These are phyloP conservation scores for Fusarium burgessii DNA, from an alignment of 2,329 filamentous ascomycete species.

Conservation along the genomic window DNA sequence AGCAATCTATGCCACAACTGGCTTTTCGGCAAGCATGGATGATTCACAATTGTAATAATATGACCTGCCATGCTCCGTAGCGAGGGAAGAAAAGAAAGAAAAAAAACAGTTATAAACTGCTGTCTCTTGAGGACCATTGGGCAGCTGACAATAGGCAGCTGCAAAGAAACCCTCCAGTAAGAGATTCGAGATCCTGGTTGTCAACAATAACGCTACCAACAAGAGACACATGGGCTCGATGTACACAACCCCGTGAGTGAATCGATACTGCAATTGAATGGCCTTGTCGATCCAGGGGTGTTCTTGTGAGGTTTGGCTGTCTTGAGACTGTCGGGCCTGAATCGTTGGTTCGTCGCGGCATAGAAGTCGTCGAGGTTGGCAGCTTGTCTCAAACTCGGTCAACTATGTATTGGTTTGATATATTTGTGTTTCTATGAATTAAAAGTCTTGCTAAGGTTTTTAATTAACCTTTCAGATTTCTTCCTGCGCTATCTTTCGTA, in stretches of 20 bases:
- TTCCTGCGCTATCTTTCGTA: not conserved
- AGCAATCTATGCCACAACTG: not conserved
- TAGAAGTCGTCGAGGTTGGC: not conserved
- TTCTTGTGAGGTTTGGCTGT: not conserved
- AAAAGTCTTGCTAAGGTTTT: no score
- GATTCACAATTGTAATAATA: not conserved
- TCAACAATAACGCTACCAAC: conserved; percentile 19
- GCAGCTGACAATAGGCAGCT: not conserved
- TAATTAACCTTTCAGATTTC: not conserved
- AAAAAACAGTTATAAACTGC: not conserved
- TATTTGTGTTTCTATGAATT: not conserved
- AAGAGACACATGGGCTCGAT: conserved; percentile 6
- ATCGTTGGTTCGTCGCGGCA: not conserved
- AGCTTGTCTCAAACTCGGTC: not conserved
- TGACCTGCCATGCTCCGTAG: not conserved
- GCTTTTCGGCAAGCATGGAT: not conserved
- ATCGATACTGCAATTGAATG: not conserved
- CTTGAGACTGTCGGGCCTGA: not conserved
- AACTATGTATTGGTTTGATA: not conserved
- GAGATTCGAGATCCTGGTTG: conserved; percentile 15
- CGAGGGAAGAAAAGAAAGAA: not conserved
- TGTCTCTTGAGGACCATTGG: not conserved
- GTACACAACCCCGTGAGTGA: not conserved
- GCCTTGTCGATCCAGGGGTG: not conserved
- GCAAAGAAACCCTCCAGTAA: conserved; percentile 2